Conservation (phyloP, 768 basidiomycete genomes). For the Jaapia argillacea region DNA sequence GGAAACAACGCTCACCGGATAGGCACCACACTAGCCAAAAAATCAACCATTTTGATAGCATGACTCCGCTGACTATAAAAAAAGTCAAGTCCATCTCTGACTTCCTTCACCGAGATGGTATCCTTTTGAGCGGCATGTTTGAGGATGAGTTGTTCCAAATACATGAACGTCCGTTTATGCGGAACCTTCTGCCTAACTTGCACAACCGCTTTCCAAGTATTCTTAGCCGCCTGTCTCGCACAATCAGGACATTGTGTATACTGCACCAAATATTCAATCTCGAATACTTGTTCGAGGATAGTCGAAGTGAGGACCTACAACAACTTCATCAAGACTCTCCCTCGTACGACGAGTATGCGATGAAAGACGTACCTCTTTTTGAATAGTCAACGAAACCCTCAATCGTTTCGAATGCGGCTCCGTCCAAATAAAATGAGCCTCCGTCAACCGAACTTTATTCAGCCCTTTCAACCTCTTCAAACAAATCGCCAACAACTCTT, state of each 20-base stretch:
- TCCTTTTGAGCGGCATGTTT: constrained; percentile 97
- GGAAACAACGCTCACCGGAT: constrained; percentile 46
- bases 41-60: constrained; percentile 95
- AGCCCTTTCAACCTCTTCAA: constrained; percentile 91
- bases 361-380: constrained; percentile 90
- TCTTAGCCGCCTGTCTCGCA: constrained; percentile 90
- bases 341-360: background rate
- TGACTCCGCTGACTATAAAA: constrained; percentile 89
- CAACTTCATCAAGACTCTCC: background rate
- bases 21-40: constrained; percentile 80
- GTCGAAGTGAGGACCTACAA: constrained; percentile 82
- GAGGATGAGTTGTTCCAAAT: constrained; percentile 92
- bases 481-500: constrained; percentile 91
- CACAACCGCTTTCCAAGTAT: constrained; percentile 96
- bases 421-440: constrained; percentile 99
- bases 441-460: constrained; percentile 91
- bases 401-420: constrained; percentile 95
- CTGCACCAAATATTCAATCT: constrained; percentile 92
- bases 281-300: constrained; percentile 94
- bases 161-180: constrained; percentile 97
- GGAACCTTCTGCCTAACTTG: constrained; percentile 99
- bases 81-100: constrained; percentile 91
- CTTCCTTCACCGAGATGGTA: constrained; percentile 88
- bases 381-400: constrained; percentile 89
- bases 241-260: constrained; percentile 95